Base-by-base conservation (phyloP, 2,329 filamentous ascomycete species). In the Botrytis aclada region DNA sequence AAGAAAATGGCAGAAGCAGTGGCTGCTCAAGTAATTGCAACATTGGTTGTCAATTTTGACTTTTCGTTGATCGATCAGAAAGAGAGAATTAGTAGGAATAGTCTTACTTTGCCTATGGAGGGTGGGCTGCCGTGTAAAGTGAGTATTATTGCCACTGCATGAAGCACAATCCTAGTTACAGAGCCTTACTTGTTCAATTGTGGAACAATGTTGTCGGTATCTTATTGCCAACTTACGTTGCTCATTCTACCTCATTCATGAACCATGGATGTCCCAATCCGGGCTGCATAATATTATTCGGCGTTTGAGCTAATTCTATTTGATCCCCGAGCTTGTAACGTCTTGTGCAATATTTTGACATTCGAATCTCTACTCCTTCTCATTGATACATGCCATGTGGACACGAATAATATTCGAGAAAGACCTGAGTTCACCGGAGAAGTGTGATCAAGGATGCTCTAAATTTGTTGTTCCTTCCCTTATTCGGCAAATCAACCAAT, bases 1-100 rank as follows among this genome's bases (percentile, higher is more conserved):
- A 89, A 88, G 82, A 87, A 85, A 77, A 90, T 91, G 89, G 89
- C 89, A 5, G 88, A 91, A 80, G 76, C 85, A 9, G 84, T 91
- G 60, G 88, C 85, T 8, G 85, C 86, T 25, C 87, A 89, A 80
- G 85, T 87, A 14, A 83, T 90, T 76, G 84, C 86, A 5, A 83
- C 82, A 1, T 78, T 90, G 73, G 80, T 85, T 6, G 79, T 81
- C 56, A 76, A 79, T 4, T 91, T 90, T 76, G 85, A 88, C 10
- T 87, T 90, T 69, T 78, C 77, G 73, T 80, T 82, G 25, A 83
- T 82, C 7, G 81, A 83, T 32, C 81, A 76, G 2, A 76, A 75
- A 54, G 84, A 88, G 77, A 84, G 88, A 75, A 82, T 85, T 29
- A 90, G 87, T 77, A 87, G 86, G 81, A 89, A 86, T 67, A 90